Evolutionary conservation across 2,329 filamentous ascomycete species (phyloP).

Genomic region (Akanthomyces muscarius): DNA sequence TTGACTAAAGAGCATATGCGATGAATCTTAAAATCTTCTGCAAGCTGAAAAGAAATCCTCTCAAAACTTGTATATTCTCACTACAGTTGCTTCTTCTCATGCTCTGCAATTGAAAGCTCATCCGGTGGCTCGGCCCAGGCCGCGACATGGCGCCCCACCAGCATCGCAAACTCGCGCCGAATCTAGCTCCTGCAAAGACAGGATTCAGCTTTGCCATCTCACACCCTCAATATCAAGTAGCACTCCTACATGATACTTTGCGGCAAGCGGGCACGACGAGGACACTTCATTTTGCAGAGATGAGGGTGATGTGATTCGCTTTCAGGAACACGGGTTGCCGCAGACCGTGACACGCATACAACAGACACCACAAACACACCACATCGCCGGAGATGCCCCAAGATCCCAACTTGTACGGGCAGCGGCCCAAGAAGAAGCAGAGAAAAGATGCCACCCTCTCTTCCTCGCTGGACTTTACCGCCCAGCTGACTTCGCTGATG

Average conservation of each 20-base stretch:
- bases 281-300: background rate
- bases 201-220: background rate
- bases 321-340: background rate
- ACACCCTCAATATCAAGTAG: background rate
- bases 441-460: slow-evolving; percentile 67
- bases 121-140: too few species aligned
- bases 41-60: too few species aligned
- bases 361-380: background rate
- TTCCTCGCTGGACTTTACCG: slow-evolving; percentile 78
- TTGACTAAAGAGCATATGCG: too few species aligned
- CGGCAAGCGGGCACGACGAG: background rate
- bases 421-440: slow-evolving; percentile 64
- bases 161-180: too few species aligned
- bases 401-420: slow-evolving; percentile 73
- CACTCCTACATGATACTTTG: background rate
- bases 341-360: background rate
- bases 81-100: too few species aligned
- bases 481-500: slow-evolving; percentile 80
- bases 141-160: too few species aligned
- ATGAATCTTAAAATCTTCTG: too few species aligned
- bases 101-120: too few species aligned
- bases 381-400: slow-evolving; percentile 39
- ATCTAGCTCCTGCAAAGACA: too few species aligned
- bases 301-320: slow-evolving; percentile 1
- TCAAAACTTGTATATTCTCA: too few species aligned